phyloP scores from a whole-genome alignment of 108 stramenopile species.

The Cyclostephanos tholiformis region DNA sequence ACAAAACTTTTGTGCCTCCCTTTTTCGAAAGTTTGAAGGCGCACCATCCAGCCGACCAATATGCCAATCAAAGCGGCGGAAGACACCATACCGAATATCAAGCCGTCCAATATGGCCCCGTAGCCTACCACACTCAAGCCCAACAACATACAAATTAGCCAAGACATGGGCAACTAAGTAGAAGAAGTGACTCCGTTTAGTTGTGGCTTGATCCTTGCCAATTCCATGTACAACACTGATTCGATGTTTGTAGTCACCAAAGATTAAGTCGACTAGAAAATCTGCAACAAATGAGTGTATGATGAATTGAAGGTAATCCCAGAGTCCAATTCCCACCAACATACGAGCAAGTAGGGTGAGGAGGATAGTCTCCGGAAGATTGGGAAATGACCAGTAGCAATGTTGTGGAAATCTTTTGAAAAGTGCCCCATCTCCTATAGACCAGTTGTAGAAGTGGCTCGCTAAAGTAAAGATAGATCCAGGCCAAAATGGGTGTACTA shows the following conservation, averaged over 20 bases:
- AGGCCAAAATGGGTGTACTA: constrained; percentile 52
- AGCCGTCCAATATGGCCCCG: constrained; percentile 41
- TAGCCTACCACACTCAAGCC: constrained; percentile 48
- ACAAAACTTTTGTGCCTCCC: constrained; percentile 42
- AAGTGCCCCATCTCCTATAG: constrained; percentile 53
- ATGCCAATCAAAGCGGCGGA: constrained; percentile 60
- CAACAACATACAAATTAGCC: constrained; percentile 49
- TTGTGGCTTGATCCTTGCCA: not conserved
- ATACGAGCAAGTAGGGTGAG: constrained; percentile 11
- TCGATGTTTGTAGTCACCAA: constrained; percentile 32
- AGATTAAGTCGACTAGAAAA: constrained; percentile 12
- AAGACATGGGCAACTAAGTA: constrained; percentile 42
- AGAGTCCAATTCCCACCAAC: not conserved
- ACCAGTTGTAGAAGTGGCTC: constrained; percentile 56
- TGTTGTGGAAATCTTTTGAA: constrained; percentile 48
- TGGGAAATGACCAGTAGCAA: constrained; percentile 51
- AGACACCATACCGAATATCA: constrained; percentile 6
- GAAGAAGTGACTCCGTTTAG: constrained; percentile 11
- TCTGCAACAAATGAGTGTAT: constrained; percentile 15
- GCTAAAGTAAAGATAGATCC: constrained; percentile 31
- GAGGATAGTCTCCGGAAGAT: constrained; percentile 39
- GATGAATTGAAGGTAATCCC: constrained; percentile 9
- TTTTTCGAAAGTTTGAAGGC: constrained; percentile 12
- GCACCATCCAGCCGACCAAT: constrained; percentile 37
- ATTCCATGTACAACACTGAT: constrained; percentile 11